Percentiles rank a stretch among this genome's conserved stretches.
Evolutionary conservation across 2,329 filamentous ascomycete species (phyloP).

Genomic region (Neofusicoccum parvum): DNA sequence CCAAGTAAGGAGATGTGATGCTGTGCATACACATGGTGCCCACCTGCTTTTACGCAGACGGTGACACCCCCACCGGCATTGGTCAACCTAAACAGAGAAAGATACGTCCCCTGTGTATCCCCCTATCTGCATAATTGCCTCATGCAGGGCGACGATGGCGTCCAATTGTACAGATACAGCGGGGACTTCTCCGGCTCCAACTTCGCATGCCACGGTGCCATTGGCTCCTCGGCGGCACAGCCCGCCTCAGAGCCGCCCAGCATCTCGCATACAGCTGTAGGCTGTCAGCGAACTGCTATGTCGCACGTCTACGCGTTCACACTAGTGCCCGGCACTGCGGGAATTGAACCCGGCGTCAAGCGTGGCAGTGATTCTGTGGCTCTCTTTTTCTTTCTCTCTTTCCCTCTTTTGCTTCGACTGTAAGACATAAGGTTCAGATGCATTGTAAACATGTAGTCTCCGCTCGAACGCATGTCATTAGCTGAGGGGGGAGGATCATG

Average conservation of each 20-base stretch:
- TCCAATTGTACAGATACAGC: too few species aligned
- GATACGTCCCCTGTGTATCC: not conserved
- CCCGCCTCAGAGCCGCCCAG: not conserved
- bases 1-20: not conserved
- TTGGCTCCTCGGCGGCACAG: too few species aligned
- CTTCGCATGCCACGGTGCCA: too few species aligned
- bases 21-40: not conserved
- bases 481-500: not conserved
- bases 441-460: not conserved
- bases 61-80: not conserved
- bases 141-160: not conserved
- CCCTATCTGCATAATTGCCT: not conserved
- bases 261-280: not conserved
- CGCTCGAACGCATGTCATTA: not conserved
- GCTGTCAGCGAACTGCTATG: not conserved
- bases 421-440: not conserved
- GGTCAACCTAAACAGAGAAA: not conserved
- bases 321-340: not conserved
- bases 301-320: not conserved
- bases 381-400: not conserved
- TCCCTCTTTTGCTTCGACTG: not conserved
- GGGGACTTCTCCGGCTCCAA: too few species aligned
- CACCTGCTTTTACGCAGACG: not conserved
- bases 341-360: not conserved
- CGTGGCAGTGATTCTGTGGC: constrained; percentile 4